phyloP scores from a whole-genome alignment of 345 rosid species.

The Theobroma cacao region DNA sequence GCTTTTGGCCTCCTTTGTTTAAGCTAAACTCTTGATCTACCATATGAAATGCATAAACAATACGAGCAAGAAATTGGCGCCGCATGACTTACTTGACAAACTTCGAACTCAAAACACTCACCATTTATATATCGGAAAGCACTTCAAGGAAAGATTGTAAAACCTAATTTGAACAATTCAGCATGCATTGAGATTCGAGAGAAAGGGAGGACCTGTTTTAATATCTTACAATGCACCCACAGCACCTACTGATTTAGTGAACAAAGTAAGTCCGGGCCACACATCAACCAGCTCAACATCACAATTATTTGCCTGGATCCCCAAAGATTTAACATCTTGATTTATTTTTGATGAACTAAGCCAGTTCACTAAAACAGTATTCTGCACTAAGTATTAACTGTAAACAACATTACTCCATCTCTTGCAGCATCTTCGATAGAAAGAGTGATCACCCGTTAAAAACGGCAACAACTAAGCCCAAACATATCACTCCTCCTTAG shows the following conservation, averaged over 20 bases:
- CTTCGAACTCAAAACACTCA: not conserved
- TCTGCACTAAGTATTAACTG: not conserved
- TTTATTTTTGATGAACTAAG: slow-evolving; percentile 9
- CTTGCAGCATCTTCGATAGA: not conserved
- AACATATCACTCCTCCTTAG: slow-evolving; percentile 34
- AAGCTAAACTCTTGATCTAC: not conserved
- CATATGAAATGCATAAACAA: not conserved
- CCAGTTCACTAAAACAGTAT: slow-evolving; percentile 13
- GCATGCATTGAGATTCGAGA: not conserved
- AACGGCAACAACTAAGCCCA: no score
- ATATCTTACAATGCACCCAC: not conserved
- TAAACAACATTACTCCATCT: slow-evolving; percentile 9
- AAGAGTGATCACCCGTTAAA: not conserved
- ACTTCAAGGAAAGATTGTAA: not conserved
- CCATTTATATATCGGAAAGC: not conserved
- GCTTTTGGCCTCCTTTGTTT: not conserved
- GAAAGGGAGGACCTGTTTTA: not conserved
- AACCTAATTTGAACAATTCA: not conserved
- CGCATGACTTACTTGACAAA: not conserved
- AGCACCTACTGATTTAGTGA: not conserved
- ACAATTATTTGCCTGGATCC: not conserved
- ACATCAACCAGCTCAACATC: not conserved
- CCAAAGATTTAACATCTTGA: slow-evolving; percentile 1
- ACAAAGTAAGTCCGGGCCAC: not conserved
- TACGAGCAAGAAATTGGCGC: not conserved